Base-by-base conservation (phyloP, 805 yeast genomes). In the Ogataea methanolica region DNA sequence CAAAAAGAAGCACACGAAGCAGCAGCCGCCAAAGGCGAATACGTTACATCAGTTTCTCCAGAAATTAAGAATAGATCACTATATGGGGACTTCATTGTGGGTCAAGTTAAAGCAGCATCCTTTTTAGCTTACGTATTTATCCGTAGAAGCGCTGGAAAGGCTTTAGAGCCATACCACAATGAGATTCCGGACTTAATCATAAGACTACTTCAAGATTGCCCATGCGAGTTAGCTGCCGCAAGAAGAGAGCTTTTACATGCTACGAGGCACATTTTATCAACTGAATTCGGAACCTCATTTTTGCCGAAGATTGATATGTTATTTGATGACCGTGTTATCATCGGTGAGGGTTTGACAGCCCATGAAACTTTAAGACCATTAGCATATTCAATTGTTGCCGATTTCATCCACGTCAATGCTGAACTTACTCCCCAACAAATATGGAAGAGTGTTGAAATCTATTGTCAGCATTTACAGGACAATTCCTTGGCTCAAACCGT, bases 51-150 rank as follows among this genome's bases (percentile, higher is more conserved):
- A 0, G 85, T 91, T 22, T 78, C 95, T 3, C 84, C 91, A 1
- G 76, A 77, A 6, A 85, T 94, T 53, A 79, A 76, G 47, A 88
- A 90, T 59, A 76, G 96, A 54, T 72, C 80, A 9, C 83, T 86
- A 0, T 94, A 84, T 66, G 86, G 94, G 50, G 98, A 94, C 58
- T 88, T 94, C 58, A 82, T 92, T 15, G 70, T 88, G 26, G 90
- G 96, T 26, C 99, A 94, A 67, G 96, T 95, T 37, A 94, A 94
- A 64, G 96, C 97, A 1, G 92, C 96, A 38, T 89, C 97, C 0
- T 92, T 94, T 57, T 70, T 94, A 58, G 98, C 98, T 0, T 94
- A 91, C 63, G 89, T 91, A 1, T 85, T 86, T 54, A 83, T 95
- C 38, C 78, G 98, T 51, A 89, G 95, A 16, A 86, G 83, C 59